Evolutionary conservation across 768 basidiomycete genomes (phyloP), one percentile per base, ranked within the genome.

Genomic region (Termitomyces sp.): DNA sequence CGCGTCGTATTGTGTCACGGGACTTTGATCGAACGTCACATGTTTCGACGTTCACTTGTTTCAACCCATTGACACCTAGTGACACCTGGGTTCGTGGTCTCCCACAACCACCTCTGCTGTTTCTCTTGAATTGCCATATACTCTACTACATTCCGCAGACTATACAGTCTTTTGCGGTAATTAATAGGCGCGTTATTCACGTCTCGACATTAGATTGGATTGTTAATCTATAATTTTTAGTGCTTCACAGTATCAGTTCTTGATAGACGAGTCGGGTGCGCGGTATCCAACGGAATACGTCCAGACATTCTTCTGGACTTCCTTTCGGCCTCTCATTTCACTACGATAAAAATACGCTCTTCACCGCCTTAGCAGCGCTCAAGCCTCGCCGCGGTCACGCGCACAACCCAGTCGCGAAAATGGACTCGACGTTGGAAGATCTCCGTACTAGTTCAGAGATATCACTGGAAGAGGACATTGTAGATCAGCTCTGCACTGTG

Each of bases 401-500:
- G 50, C 36, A 32, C 33, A 44, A 25, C n/a, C 22, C 15, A 36
- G 9, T 36, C 36, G 29, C 41, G n/a, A 31, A n/a, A 49, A 58
- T 60, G 54, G 25, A 27, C 20, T 44, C 44, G 25, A 31, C 33
- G 12, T 25, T 32, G 22, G 45, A 43, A 47, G 41, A 41, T 44
- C n/a, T 32, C 18, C 18, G 25, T 20, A 40, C 10, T 13, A 23
- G 47, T 15, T 18, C 38, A 18, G 57, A 63, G 23, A 27, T 50
- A 27, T 56, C 62, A 49, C 18, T 57, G 18, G 65, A 64, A 60
- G 61, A 59, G 25, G 65, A 64, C 50, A 64, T 64, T 48, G 63
- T 60, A 42, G 63, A 64, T 39, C 59, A 63, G 41, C 57, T 56
- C 41, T 53, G 46, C 33, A 47, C 52, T 29, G 45, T 47, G 38